Conservation (phyloP, 768 basidiomycete species). For the Lactarius hengduanensis region DNA sequence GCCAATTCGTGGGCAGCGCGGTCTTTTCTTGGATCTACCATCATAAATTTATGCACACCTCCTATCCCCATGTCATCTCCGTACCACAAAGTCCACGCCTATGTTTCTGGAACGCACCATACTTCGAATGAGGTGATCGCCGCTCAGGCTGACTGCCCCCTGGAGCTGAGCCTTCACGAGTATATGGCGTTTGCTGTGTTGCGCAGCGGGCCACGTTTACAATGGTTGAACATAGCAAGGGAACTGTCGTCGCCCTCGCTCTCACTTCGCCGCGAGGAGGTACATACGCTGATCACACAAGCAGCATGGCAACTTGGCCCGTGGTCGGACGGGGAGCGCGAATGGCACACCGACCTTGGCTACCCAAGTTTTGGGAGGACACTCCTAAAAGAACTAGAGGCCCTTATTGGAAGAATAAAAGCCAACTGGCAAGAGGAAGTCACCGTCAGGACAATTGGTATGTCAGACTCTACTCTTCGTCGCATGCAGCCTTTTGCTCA, state of each 20-base stretch:
- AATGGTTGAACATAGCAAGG: neutral
- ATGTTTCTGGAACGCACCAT: too few species aligned
- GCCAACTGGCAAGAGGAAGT: conserved; percentile 41
- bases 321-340: conserved; percentile 17
- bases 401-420: conserved; percentile 38
- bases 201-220: too few species aligned
- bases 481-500: neutral
- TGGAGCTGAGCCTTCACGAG: too few species aligned
- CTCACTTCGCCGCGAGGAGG: conserved; percentile 40
- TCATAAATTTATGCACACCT: too few species aligned
- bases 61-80: too few species aligned
- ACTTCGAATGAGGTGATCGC: too few species aligned
- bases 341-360: conserved; percentile 43
- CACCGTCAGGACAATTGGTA: conserved; percentile 15
- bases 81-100: too few species aligned
- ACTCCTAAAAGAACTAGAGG: conserved; percentile 40
- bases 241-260: conserved; percentile 42
- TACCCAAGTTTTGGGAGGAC: conserved; percentile 35
- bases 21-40: too few species aligned
- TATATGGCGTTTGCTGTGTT: too few species aligned
- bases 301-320: conserved; percentile 45
- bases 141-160: too few species aligned
- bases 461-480: neutral
- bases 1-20: too few species aligned
- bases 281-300: conserved; percentile 45